Conservation (phyloP, 2,329 filamentous ascomycete species). For the Dissoconium aciculare region DNA sequence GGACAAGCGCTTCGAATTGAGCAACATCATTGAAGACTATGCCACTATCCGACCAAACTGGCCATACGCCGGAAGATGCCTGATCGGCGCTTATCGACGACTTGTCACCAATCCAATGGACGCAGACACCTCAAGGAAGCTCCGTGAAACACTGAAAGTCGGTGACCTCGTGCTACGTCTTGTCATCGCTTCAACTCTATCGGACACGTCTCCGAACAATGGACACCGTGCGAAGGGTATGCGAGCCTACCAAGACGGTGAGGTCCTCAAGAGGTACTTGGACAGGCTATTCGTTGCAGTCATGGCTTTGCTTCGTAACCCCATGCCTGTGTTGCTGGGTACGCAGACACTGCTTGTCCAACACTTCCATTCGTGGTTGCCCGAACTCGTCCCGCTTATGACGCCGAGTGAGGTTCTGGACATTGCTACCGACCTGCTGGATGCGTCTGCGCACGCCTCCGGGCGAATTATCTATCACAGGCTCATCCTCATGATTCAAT, state of each 20-base stretch:
- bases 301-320: constrained; percentile 77
- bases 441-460: constrained; percentile 73
- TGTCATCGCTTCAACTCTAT: too few relatives aligned
- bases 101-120: constrained; percentile 73
- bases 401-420: constrained; percentile 74
- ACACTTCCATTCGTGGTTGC: constrained; percentile 95
- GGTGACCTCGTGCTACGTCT: constrained; percentile 87
- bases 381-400: constrained; percentile 66
- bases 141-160: constrained; percentile 89
- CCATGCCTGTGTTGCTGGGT: constrained; percentile 71
- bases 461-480: constrained; percentile 88
- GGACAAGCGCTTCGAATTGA: constrained; percentile 82
- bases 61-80: constrained; percentile 75
- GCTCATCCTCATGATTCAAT: constrained; percentile 81
- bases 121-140: constrained; percentile 63
- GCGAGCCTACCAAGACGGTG: constrained; percentile 5
- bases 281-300: constrained; percentile 79
- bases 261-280: constrained; percentile 60
- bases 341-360: constrained; percentile 92
- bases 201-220: constrained; percentile 67
- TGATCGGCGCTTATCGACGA: constrained; percentile 74
- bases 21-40: constrained; percentile 81
- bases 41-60: constrained; percentile 82
- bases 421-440: constrained; percentile 84
- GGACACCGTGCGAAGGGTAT: constrained; percentile 3